Base-by-base conservation (phyloP, 177 flowering plant species). In the Tripterygium wilfordii region DNA sequence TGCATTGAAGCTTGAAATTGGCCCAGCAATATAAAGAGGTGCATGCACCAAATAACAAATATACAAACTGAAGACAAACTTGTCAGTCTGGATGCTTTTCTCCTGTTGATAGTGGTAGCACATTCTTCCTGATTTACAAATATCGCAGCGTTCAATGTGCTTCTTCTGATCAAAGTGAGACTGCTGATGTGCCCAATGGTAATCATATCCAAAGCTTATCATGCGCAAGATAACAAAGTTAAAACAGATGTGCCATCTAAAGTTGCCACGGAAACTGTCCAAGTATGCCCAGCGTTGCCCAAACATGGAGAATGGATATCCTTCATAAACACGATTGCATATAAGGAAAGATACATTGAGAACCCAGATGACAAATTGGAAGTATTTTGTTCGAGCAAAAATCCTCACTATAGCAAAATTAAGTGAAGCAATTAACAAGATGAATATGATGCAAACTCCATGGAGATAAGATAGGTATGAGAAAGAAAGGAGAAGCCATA, bases 211-310 rank as follows among this genome's bases (percentile, higher is more conserved):
- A 81, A 79, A 92, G 78, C 99, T 92, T 74, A 92, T 75, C 99
- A 89, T 86, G 38, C 99, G 89, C 62, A 92, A 62, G 47, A 78
- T 64, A 69, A 92, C 99, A 67, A 92, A 86, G 50, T 92, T 92
- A 53, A 88, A 92, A 80, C 99, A 92, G 44, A 92, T 89, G 42
- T 92, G 96, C 99, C 99, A 92, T 51, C 99, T 79, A 64, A 92
- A 92, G 48, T 80, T 69, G 17, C 99, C 97, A 19, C 96, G 83
- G 41, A 69, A 86, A 45, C 71, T 61, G 69, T 92, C 97, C 68
- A 92, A 62, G 62, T 65, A 82, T 53, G 81, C 79, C 80, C 73
- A 82, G 20, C 32, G 57, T 53, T 71, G 69, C 62, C 99, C 94
- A 38, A 92, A 47, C 24, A 25, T 42, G 55, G 88, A 66, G 71